These are phyloP conservation scores for Cladosporium sp. DNA, from an alignment of 2,329 filamentous ascomycete genomes.

Conservation along the genomic window DNA sequence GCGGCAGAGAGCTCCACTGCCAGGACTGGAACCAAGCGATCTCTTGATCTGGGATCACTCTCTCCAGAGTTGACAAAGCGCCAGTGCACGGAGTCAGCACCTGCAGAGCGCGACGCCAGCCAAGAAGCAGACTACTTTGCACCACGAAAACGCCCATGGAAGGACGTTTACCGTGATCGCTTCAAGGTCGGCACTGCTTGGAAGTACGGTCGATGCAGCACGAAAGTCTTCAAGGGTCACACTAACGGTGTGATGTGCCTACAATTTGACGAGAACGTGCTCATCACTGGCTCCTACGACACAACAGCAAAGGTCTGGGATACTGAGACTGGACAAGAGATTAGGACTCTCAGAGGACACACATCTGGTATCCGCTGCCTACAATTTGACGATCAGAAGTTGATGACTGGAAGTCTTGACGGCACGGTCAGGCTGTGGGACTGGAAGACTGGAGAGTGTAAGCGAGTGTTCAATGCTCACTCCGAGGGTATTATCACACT, in stretches of 20 bases:
- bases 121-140: slow-evolving; percentile 45
- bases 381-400: slow-evolving; percentile 87
- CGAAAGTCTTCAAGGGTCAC: slow-evolving; percentile 82
- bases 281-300: slow-evolving; percentile 95
- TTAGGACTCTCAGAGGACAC: slow-evolving; percentile 83
- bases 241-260: slow-evolving; percentile 81
- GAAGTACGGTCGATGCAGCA: slow-evolving; percentile 89
- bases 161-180: slow-evolving; percentile 92
- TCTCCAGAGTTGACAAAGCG: slow-evolving; percentile 32
- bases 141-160: slow-evolving; percentile 72
- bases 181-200: slow-evolving; percentile 97
- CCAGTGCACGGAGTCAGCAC: slow-evolving; percentile 27
- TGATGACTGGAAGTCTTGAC: slow-evolving; percentile 89
- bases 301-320: slow-evolving; percentile 96
- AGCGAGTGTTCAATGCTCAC: slow-evolving; percentile 79
- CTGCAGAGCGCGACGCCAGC: slow-evolving; percentile 14
- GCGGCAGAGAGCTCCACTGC: neutral
- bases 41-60: slow-evolving; percentile 22
- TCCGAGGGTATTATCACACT: slow-evolving; percentile 80
- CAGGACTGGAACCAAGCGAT: slow-evolving; percentile 13
- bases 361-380: slow-evolving; percentile 80
- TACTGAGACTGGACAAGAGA: slow-evolving; percentile 79
- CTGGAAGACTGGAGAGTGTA: slow-evolving; percentile 85
- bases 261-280: slow-evolving; percentile 82
- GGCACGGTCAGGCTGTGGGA: slow-evolving; percentile 92